Conservation (phyloP, 257 asterid genomes). For the Solanum bulbocastanum region DNA sequence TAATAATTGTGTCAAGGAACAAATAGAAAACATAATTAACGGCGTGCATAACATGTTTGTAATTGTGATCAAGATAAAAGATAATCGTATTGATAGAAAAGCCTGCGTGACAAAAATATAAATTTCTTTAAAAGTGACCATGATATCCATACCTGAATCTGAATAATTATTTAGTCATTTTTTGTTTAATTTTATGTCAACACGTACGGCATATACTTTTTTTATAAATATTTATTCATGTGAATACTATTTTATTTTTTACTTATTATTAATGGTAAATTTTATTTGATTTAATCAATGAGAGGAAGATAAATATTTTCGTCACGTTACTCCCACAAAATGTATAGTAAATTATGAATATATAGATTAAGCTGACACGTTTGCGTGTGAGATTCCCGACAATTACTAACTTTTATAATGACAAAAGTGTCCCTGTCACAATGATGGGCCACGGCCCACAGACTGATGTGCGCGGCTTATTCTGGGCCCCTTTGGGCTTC, state of each 20-base stretch:
- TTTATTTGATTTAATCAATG: background rate
- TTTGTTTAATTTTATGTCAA: background rate
- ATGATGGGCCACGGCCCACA: background rate
- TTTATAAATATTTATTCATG: background rate
- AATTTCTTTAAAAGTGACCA: too few relatives aligned
- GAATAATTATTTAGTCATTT: too few relatives aligned
- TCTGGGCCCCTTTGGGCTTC: background rate
- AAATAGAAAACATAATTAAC: background rate
- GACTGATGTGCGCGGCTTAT: background rate
- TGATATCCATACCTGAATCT: too few relatives aligned
- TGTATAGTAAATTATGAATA: background rate
- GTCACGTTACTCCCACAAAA: background rate
- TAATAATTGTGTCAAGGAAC: background rate
- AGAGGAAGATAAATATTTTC: background rate
- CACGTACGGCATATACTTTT: background rate
- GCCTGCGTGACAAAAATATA: too few relatives aligned
- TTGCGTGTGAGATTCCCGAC: conserved; percentile 11
- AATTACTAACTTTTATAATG: background rate
- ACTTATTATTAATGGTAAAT: background rate
- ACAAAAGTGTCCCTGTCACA: background rate
- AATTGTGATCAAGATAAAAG: background rate
- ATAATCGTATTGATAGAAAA: background rate
- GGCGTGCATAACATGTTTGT: background rate
- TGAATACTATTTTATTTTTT: background rate
- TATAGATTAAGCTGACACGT: background rate